Conservation (phyloP, 768 basidiomycete genomes). For the Pleurotus salmoneostramineus region DNA sequence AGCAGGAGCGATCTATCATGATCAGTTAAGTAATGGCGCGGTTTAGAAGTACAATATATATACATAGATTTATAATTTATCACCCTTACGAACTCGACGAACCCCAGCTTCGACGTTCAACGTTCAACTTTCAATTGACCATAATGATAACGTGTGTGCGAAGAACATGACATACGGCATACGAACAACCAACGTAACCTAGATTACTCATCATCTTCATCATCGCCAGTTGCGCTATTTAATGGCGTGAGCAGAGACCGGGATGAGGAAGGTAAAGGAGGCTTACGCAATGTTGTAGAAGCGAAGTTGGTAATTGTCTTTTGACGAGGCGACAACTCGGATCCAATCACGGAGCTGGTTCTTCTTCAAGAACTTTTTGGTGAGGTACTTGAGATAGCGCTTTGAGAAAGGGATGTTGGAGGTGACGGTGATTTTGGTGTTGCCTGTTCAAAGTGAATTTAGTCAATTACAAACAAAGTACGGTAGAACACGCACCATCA, state of each 20-base stretch:
- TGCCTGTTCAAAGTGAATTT: conserved; percentile 37
- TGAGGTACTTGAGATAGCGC: conserved; percentile 96
- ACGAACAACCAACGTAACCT: neutral
- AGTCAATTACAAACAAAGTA: neutral
- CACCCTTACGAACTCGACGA: too few species aligned
- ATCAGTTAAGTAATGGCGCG: neutral
- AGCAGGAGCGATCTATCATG: conserved; percentile 1
- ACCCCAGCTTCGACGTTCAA: too few species aligned
- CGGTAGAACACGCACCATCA: conserved; percentile 58
- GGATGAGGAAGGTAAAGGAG: neutral
- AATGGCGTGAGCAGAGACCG: conserved; percentile 8
- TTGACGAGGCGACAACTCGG: conserved; percentile 91
- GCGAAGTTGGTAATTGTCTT: conserved; percentile 90
- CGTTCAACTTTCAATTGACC: too few species aligned
- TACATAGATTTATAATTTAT: too few species aligned
- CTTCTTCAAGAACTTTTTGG: conserved; percentile 99
- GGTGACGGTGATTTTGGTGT: conserved; percentile 80
- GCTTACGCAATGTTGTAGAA: conserved; percentile 93
- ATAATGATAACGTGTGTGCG: neutral
- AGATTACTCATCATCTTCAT: conserved; percentile 28
- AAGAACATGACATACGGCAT: neutral
- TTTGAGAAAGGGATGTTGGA: conserved; percentile 92
- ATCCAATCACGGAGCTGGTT: conserved; percentile 95
- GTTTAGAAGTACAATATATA: neutral
- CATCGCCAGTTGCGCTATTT: conserved; percentile 28